Evolutionary conservation across 768 basidiomycete species (phyloP).

Genomic region (Mycena vulgaris): DNA sequence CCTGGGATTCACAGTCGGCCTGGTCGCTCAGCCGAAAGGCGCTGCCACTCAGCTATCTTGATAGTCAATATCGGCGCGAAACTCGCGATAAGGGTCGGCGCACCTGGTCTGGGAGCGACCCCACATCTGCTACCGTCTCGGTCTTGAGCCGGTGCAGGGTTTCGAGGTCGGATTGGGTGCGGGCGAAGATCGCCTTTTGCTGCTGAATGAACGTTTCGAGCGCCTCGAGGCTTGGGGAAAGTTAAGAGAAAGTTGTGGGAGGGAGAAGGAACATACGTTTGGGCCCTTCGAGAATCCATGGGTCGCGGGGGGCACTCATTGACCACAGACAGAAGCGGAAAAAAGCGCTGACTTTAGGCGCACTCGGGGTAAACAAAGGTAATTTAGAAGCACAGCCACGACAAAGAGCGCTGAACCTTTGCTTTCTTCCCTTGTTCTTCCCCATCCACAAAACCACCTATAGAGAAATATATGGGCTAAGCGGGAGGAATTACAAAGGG

Average conservation of each 20-base stretch:
- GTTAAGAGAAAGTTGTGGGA: background rate
- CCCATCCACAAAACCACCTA: no score
- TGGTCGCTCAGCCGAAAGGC: slow-evolving; percentile 63
- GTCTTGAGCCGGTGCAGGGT: slow-evolving; percentile 63
- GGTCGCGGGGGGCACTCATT: slow-evolving; percentile 26
- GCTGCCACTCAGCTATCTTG: slow-evolving; percentile 44
- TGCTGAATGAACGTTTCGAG: slow-evolving; percentile 76
- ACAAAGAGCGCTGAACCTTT: no score
- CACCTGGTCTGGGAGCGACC: slow-evolving; percentile 44
- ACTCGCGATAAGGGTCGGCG: slow-evolving; percentile 48
- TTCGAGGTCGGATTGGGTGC: slow-evolving; percentile 75
- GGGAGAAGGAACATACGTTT: slow-evolving; percentile 17
- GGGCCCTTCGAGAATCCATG: slow-evolving; percentile 24
- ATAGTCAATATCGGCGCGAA: slow-evolving; percentile 9
- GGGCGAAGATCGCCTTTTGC: slow-evolving; percentile 72
- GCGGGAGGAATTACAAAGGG: no score
- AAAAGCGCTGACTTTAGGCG: background rate
- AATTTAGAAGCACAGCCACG: no score
- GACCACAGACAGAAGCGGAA: background rate
- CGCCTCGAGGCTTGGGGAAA: slow-evolving; percentile 66
- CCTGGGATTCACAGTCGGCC: slow-evolving; percentile 57
- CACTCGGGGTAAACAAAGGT: no score
- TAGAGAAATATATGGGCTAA: no score
- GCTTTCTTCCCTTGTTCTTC: no score
- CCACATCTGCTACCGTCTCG: slow-evolving; percentile 54